phyloP scores from a whole-genome alignment of 78 protist species.

The Diacronema lutheri region DNA sequence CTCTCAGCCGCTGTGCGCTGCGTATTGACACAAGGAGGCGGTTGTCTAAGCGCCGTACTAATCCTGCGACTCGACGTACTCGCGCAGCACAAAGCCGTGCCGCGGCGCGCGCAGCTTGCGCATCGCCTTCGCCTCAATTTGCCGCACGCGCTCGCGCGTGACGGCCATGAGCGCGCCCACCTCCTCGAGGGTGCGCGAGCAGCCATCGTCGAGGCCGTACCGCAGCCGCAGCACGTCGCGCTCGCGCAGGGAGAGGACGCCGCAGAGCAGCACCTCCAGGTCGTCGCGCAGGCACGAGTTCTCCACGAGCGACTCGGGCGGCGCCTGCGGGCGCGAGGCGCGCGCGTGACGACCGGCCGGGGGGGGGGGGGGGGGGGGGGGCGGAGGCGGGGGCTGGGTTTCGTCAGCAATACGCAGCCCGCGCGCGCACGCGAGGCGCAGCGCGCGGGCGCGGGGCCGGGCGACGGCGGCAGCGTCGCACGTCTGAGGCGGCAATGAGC shows the following conservation, averaged over 20 bases:
- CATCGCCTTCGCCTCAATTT: constrained; percentile 13
- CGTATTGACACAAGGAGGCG: too few relatives aligned
- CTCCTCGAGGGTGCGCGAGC: constrained; percentile 12
- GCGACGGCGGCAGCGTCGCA: not conserved
- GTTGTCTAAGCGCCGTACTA: too few relatives aligned
- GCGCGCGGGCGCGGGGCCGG: not conserved
- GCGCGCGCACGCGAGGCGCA: not conserved
- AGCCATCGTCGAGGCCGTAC: constrained; percentile 12
- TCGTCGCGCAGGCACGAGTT: not conserved
- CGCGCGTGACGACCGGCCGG: not conserved
- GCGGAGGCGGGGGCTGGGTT: not conserved
- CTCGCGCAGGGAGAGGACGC: constrained; percentile 9
- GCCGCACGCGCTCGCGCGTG: constrained; percentile 43
- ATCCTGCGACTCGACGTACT: not conserved
- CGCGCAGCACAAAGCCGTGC: not conserved
- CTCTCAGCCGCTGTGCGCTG: too few relatives aligned
- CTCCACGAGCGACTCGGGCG: not conserved
- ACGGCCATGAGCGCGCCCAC: not conserved
- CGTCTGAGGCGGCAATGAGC: not conserved
- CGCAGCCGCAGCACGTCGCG: not conserved
- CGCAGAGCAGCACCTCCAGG: not conserved
- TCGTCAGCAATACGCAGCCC: not conserved
- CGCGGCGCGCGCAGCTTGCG: constrained; percentile 37
- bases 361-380: not conserved
- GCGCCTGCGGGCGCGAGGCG: not conserved